Evolutionary conservation across 75 land plant species (phyloP).

Genomic region (Ceratopteris richardii): DNA sequence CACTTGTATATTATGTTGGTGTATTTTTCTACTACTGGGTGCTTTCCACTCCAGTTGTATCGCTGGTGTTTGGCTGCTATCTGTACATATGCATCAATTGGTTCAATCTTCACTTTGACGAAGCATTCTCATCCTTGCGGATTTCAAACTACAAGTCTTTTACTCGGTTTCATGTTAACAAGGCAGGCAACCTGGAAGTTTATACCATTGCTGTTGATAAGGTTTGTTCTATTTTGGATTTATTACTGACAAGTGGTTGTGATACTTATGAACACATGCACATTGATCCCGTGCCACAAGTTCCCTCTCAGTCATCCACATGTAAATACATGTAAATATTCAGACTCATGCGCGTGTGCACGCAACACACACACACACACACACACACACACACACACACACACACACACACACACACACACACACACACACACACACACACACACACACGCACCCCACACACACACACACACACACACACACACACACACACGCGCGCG

Average conservation of each 20-base stretch:
- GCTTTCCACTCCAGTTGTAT: conserved; percentile 92
- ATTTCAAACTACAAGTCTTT: conserved; percentile 96
- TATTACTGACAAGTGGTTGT: neutral
- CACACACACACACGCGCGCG: too few relatives aligned
- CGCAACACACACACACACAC: too few relatives aligned
- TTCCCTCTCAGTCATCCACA: too few relatives aligned
- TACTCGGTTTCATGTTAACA: conserved; percentile 73
- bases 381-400: too few relatives aligned
- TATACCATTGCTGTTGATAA: conserved; percentile 90
- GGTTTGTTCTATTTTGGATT: conserved; percentile 31
- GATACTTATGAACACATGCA: too few relatives aligned
- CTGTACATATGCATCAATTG: conserved; percentile 91
- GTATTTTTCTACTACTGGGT: conserved; percentile 95
- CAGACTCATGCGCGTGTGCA: too few relatives aligned
- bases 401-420: too few relatives aligned
- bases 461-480: too few relatives aligned
- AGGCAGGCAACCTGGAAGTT: conserved; percentile 68
- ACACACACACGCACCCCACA: too few relatives aligned
- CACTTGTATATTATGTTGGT: conserved; percentile 65
- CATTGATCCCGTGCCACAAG: too few relatives aligned
- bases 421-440: too few relatives aligned
- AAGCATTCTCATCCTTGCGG: conserved; percentile 96
- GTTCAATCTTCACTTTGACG: conserved; percentile 95
- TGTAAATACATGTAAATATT: too few relatives aligned
- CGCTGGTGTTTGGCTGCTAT: conserved; percentile 89